phyloP scores from a whole-genome alignment of 2,329 filamentous ascomycete species.

The Paramyrothecium roridum region DNA sequence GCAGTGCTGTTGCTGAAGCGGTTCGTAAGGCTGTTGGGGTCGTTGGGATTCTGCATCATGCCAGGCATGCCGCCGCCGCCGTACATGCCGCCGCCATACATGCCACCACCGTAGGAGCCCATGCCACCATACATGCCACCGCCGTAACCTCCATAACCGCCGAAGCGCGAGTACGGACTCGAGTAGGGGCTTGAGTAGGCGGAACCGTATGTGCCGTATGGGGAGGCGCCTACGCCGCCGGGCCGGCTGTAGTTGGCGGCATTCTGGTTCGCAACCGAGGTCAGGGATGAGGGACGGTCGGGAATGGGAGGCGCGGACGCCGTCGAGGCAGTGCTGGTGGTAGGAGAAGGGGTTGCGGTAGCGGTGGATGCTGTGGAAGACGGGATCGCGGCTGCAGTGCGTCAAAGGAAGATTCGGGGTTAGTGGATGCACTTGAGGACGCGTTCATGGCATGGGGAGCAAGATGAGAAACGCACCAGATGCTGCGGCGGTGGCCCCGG shows the following conservation, averaged over 20 bases:
- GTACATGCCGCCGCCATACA: conserved; percentile 39
- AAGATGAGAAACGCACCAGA: conserved; percentile 40
- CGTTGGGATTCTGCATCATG: conserved; percentile 56
- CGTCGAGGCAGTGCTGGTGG: conserved; percentile 28
- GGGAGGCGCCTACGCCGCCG: conserved; percentile 46
- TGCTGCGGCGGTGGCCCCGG: conserved; percentile 53
- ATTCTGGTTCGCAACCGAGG: conserved; percentile 80
- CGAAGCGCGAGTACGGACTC: conserved; percentile 44
- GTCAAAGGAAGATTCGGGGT: conserved; percentile 11
- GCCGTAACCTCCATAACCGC: conserved; percentile 41
- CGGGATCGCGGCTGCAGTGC: conserved; percentile 20
- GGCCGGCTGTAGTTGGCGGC: conserved; percentile 73
- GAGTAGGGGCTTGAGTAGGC: conserved; percentile 37
- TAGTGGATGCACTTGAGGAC: conserved; percentile 15
- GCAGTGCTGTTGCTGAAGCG: conserved; percentile 93
- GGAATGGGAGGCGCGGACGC: conserved; percentile 67
- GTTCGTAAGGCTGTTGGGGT: conserved; percentile 91
- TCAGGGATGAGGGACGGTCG: conserved; percentile 74
- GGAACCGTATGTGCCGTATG: conserved; percentile 40
- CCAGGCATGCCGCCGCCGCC: conserved; percentile 41
- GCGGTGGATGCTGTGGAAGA: conserved; percentile 36
- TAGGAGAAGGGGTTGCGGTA: conserved; percentile 34
- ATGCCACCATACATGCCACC: conserved; percentile 35
- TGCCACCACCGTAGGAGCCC: conserved; percentile 37
- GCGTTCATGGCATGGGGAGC: conserved; percentile 1